Conservation (phyloP, 169 alveolate genomes). For the Amoebophrya sp. region DNA sequence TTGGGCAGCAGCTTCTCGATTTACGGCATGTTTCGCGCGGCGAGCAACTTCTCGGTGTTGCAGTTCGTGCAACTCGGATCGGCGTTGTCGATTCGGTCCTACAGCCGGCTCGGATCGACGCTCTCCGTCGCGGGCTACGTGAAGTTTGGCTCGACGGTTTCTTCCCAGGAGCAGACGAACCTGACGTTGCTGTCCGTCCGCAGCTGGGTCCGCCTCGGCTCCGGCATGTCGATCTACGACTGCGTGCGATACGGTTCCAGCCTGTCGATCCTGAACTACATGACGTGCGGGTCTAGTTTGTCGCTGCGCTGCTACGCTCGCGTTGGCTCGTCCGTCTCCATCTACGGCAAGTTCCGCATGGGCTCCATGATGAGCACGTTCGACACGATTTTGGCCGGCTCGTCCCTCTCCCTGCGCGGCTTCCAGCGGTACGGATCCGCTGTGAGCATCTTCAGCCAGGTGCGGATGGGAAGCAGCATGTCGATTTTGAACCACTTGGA, state of each 20-base stretch:
- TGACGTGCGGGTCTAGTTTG: background rate
- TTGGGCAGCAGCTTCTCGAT: background rate
- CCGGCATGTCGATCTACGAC: background rate
- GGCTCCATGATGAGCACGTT: background rate
- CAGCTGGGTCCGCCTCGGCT: background rate
- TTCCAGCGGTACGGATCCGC: constrained; percentile 19
- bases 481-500: background rate
- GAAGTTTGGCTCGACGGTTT: background rate
- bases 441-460: background rate
- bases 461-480: background rate
- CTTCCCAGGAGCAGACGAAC: background rate
- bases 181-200: background rate
- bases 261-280: background rate
- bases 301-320: constrained; percentile 24
- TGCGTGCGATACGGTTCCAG: background rate
- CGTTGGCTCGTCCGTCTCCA: constrained; percentile 20
- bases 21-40: background rate
- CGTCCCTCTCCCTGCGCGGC: background rate
- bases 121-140: background rate
- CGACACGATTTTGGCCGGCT: background rate
- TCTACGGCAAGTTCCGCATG: constrained; percentile 1
- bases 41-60: background rate
- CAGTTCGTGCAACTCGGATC: background rate
- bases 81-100: constrained; percentile 23
- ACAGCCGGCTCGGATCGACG: constrained; percentile 14